Percentiles rank a stretch among this genome's conserved stretches.
Conservation (phyloP, 805 yeast genomes). For the Suhomyces tanzawaensis region DNA sequence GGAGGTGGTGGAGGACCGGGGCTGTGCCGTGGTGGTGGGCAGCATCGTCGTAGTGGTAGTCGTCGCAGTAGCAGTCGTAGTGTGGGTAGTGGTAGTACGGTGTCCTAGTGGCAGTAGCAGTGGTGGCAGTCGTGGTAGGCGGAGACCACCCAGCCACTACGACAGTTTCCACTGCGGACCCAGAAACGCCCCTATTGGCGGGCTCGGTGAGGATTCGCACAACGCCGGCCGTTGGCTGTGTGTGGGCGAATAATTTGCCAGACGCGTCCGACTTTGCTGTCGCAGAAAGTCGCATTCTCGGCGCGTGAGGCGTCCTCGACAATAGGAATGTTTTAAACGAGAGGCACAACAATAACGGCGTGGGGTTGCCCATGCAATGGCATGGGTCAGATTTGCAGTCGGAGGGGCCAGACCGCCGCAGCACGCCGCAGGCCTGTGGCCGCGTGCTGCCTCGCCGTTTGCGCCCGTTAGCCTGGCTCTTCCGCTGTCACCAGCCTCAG, state of each 20-base stretch:
- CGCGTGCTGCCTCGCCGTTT: too few relatives aligned
- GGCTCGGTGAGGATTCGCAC: too few relatives aligned
- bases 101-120: too few relatives aligned
- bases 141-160: neutral
- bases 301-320: neutral
- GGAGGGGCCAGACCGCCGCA: neutral
- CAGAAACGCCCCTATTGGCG: neutral
- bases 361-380: neutral
- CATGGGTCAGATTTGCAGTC: neutral
- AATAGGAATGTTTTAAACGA: neutral
- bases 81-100: too few relatives aligned
- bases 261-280: neutral
- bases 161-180: neutral
- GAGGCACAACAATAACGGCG: neutral
- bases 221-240: too few relatives aligned
- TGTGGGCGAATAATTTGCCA: too few relatives aligned
- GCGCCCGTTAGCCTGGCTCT: too few relatives aligned
- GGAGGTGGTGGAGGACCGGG: neutral
- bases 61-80: too few relatives aligned
- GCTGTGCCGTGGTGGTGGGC: neutral
- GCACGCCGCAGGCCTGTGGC: too few relatives aligned
- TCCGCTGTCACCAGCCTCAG: too few relatives aligned
- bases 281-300: neutral
- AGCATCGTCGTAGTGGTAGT: too few relatives aligned
- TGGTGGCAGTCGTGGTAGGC: too few relatives aligned